These are phyloP conservation scores for Aspergillus tubingensis DNA, from an alignment of 2,329 filamentous ascomycete genomes.

Conservation along the genomic window DNA sequence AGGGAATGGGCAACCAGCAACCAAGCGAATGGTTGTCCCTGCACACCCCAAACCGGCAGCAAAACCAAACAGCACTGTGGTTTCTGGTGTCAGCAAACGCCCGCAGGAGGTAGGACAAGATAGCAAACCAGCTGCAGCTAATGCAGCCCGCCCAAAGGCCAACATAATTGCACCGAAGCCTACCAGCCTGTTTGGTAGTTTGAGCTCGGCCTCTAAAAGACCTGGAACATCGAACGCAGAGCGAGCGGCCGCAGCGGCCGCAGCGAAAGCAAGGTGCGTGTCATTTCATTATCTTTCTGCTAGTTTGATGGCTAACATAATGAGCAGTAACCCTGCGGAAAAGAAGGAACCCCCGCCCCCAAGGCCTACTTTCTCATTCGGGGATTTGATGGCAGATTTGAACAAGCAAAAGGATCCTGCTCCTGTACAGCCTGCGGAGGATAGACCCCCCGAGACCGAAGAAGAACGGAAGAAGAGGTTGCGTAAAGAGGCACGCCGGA, in stretches of 20 bases:
- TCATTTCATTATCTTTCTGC: neutral
- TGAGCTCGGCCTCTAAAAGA: conserved; percentile 52
- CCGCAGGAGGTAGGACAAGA: conserved; percentile 27
- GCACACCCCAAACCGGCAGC: conserved; percentile 37
- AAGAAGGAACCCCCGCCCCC: conserved; percentile 40
- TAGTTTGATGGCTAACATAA: conserved; percentile 18
- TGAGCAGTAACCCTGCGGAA: conserved; percentile 32
- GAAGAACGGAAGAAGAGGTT: conserved; percentile 62
- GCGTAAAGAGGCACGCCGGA: conserved; percentile 62
- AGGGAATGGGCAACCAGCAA: conserved; percentile 33
- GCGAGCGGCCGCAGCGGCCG: conserved; percentile 43
- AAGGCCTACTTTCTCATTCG: conserved; percentile 51
- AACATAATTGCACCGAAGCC: conserved; percentile 46
- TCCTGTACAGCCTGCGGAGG: conserved; percentile 53
- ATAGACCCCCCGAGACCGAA: conserved; percentile 58
- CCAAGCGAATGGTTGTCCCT: conserved; percentile 42
- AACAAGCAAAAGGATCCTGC: conserved; percentile 59
- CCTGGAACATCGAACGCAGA: conserved; percentile 54
- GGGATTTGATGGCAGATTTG: conserved; percentile 52
- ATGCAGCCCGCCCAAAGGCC: conserved; percentile 38
- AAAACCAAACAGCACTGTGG: conserved; percentile 27
- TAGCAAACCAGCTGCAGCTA: conserved; percentile 33
- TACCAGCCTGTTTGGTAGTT: conserved; percentile 49
- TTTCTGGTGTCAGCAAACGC: conserved; percentile 32
- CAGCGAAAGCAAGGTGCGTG: conserved; percentile 39